These are phyloP conservation scores for Diversispora eburnea DNA, from an alignment of 192 early-diverging fungal species.

Conservation along the genomic window DNA sequence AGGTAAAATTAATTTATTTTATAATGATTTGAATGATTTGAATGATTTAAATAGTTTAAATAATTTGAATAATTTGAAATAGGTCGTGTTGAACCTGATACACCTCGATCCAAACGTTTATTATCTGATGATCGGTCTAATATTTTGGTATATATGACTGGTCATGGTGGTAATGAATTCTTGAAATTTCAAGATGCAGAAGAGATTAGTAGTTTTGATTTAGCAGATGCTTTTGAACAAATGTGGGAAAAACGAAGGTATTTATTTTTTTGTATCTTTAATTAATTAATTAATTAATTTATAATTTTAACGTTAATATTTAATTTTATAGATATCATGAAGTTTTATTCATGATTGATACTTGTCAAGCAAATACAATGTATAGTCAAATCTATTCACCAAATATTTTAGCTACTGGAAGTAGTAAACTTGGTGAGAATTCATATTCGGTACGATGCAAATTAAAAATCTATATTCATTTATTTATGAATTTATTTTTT, in stretches of 20 bases:
- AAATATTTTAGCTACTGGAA: conserved; percentile 90
- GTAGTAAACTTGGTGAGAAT: conserved; percentile 79
- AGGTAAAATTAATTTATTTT: conserved; percentile 37
- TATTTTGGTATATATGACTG: conserved; percentile 97
- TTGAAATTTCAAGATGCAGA: conserved; percentile 99
- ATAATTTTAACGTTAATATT: background rate
- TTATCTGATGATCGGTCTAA: conserved; percentile 95
- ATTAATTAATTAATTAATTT: background rate
- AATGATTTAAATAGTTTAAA: conserved; percentile 9
- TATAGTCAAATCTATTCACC: conserved; percentile 90
- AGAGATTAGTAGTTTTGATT: conserved; percentile 92
- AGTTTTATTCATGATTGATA: conserved; percentile 98
- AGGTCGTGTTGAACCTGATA: conserved; percentile 81
- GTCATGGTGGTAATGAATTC: conserved; percentile 98
- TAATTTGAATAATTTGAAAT: background rate
- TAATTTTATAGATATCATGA: conserved; percentile 70
- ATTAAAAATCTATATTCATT: no score
- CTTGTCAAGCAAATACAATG: conserved; percentile 98
- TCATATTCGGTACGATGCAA: conserved; percentile 73
- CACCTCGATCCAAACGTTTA: conserved; percentile 91
- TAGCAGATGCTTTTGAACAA: conserved; percentile 95
- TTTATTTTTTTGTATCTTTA: background rate
- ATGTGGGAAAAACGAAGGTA: conserved; percentile 93
- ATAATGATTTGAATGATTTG: background rate
- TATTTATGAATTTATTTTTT: no score